Conservation (phyloP, 345 rosid species). For the Turritis glabra region DNA sequence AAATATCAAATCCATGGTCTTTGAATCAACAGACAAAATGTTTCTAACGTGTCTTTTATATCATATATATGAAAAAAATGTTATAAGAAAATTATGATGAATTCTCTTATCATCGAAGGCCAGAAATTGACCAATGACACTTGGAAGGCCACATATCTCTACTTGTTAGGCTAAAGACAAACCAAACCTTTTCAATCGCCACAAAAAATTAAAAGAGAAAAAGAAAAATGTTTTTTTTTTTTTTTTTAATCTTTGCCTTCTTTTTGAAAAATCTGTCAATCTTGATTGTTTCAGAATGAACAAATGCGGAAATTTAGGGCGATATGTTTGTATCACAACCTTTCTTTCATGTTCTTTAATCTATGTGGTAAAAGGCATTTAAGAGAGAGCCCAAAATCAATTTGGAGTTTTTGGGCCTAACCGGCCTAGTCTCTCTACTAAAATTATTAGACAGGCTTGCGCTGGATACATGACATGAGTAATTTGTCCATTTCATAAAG, state of each 20-base stretch:
- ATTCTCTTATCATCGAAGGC: neutral
- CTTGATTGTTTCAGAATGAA: neutral
- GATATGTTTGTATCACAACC: neutral
- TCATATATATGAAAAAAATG: neutral
- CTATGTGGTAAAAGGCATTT: neutral
- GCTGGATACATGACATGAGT: too few species aligned
- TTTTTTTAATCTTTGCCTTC: neutral
- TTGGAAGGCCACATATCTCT: slow-evolving; percentile 30
- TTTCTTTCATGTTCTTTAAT: neutral
- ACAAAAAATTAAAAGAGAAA: neutral
- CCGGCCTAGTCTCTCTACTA: neutral
- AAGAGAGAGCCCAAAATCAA: neutral
- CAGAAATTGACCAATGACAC: slow-evolving; percentile 17
- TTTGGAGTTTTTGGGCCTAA: neutral
- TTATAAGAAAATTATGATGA: neutral
- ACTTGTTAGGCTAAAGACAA: slow-evolving; percentile 38
- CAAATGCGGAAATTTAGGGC: neutral
- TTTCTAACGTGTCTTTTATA: slow-evolving; percentile 7
- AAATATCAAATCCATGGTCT: neutral
- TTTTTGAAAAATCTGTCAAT: neutral
- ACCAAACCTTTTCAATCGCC: slow-evolving; percentile 33
- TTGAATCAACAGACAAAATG: slow-evolving; percentile 13
- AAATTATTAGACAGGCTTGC: too few species aligned
- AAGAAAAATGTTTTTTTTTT: neutral
- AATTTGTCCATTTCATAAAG: too few species aligned